phyloP scores from a whole-genome alignment of 257 asterid genomes.

The Salvia hispanica region DNA sequence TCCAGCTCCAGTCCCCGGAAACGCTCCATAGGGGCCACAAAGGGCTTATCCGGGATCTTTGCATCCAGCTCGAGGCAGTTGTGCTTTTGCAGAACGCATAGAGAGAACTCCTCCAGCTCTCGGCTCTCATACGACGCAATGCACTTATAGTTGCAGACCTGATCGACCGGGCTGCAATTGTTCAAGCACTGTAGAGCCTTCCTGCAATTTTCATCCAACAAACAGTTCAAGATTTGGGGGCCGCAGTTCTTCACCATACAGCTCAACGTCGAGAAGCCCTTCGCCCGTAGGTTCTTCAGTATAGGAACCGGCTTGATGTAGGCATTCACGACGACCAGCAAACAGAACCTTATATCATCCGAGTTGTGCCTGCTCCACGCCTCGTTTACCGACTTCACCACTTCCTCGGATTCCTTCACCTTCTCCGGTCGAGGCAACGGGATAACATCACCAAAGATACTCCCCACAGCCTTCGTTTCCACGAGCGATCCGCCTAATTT shows the following conservation, averaged over 20 bases:
- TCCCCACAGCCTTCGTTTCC: slow-evolving; percentile 40
- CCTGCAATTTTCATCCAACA: slow-evolving; percentile 77
- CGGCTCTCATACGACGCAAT: slow-evolving; percentile 87
- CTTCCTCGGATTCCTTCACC: slow-evolving; percentile 55
- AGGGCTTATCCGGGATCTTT: slow-evolving; percentile 74
- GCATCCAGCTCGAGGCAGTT: slow-evolving; percentile 86
- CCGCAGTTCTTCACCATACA: slow-evolving; percentile 85
- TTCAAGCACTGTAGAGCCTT: slow-evolving; percentile 92
- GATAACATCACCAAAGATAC: slow-evolving; percentile 47
- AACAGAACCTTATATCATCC: slow-evolving; percentile 83
- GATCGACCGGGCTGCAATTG: slow-evolving; percentile 89
- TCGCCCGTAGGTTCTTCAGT: slow-evolving; percentile 78
- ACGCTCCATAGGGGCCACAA: slow-evolving; percentile 55
- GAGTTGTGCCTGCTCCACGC: slow-evolving; percentile 85
- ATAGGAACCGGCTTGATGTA: slow-evolving; percentile 72
- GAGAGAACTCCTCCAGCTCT: slow-evolving; percentile 73
- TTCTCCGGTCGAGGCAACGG: slow-evolving; percentile 52
- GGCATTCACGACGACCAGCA: slow-evolving; percentile 76
- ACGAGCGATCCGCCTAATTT: slow-evolving; percentile 66
- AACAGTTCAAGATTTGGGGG: slow-evolving; percentile 80
- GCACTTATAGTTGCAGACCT: slow-evolving; percentile 84
- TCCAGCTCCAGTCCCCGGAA: slow-evolving; percentile 63
- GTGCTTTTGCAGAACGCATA: slow-evolving; percentile 80
- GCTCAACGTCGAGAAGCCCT: slow-evolving; percentile 76
- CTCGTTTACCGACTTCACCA: slow-evolving; percentile 53